Evolutionary conservation across 2,329 filamentous ascomycete genomes (phyloP), one percentile per base, ranked within the genome.

Genomic region (Trichophyton mentagrophytes): DNA sequence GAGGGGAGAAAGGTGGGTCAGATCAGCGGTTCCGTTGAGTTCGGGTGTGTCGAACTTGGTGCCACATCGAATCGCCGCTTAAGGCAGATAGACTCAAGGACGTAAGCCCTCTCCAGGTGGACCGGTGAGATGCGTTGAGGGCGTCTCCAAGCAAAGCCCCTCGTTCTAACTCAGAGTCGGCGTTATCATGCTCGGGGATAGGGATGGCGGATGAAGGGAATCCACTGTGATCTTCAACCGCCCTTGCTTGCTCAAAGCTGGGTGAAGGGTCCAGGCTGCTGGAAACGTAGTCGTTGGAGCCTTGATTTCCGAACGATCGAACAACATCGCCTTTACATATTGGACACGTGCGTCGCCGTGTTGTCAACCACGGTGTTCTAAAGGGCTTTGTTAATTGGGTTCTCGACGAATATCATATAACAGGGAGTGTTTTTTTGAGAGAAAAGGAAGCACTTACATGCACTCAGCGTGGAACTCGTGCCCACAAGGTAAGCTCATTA

Each of bases 241-340:
- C 77, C 66, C 76, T 73, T 3, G 67, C 68, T 65, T 81, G 78
- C 13, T 78, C 65, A 44, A 76, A 72, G 46, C 78, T 72, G n/a
- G 73, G 72, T 17, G 75, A 74, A 25, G 74, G 70, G 49, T 78
- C 74, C 36, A 73, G 69, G 30, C 74, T 66, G 36, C 66, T 62
- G 49, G 51, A 27, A 13, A 36, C 49, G 0, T 44, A 22, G 15
- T 46, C 36, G 49, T 60, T 61, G 38, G 61, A 59, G 13, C 55
- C 42, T 27, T 49, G 36, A 3, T 59, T 27, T 11, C 63, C 64
- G 44, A 90, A 69, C 1, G 77, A 78, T 49, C 77, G 73, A 15
- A 99, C 92, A 40, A 99, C 93, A 70, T 99, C 93, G 57, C 91
- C 90, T 77, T 99, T 99, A 78, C 93, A 99, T 63, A 99, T 97